A percentile compares a stretch with the other conserved stretches of the same genome.
These are phyloP conservation scores for Botrytis aclada DNA, from an alignment of 2,329 filamentous ascomycete genomes.

Conservation along the genomic window DNA sequence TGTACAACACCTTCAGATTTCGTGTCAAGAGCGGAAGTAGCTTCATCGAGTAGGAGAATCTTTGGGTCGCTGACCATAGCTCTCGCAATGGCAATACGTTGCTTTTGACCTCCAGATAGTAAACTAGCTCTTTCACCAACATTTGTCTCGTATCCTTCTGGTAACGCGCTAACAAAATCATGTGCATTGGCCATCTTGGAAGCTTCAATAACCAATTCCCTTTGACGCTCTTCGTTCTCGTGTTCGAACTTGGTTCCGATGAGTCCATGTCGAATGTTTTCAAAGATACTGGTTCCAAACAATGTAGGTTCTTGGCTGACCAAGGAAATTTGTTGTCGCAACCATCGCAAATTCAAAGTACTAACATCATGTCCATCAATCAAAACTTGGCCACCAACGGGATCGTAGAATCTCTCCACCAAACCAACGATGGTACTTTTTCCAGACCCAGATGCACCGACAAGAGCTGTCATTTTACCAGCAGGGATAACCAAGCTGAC, in stretches of 20 bases:
- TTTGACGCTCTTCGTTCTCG: constrained; percentile 64
- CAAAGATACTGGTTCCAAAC: constrained; percentile 83
- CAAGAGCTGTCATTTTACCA: constrained; percentile 88
- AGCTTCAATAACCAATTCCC: constrained; percentile 71
- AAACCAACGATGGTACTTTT: constrained; percentile 94
- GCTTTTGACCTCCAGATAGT: constrained; percentile 92
- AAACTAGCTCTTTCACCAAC: constrained; percentile 95
- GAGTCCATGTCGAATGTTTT: constrained; percentile 87
- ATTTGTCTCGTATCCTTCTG: constrained; percentile 87
- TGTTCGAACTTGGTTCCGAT: constrained; percentile 78
- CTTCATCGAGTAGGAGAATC: constrained; percentile 89
- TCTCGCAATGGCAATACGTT: constrained; percentile 90
- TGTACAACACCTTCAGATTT: constrained; percentile 94
- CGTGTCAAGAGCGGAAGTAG: constrained; percentile 89
- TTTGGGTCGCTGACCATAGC: constrained; percentile 89
- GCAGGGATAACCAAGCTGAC: constrained; percentile 78
- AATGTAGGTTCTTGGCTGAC: constrained; percentile 92
- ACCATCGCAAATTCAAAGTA: constrained; percentile 81
- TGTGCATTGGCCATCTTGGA: constrained; percentile 92
- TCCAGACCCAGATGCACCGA: constrained; percentile 90
- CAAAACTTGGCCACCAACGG: constrained; percentile 73
- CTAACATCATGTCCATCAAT: constrained; percentile 82
- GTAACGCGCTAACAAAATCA: constrained; percentile 78
- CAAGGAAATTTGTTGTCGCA: constrained; percentile 86
- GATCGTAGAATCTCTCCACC: constrained; percentile 91